Evolutionary conservation across 305 asterid genomes (phyloP).

Genomic region (Andrographis paniculata): DNA sequence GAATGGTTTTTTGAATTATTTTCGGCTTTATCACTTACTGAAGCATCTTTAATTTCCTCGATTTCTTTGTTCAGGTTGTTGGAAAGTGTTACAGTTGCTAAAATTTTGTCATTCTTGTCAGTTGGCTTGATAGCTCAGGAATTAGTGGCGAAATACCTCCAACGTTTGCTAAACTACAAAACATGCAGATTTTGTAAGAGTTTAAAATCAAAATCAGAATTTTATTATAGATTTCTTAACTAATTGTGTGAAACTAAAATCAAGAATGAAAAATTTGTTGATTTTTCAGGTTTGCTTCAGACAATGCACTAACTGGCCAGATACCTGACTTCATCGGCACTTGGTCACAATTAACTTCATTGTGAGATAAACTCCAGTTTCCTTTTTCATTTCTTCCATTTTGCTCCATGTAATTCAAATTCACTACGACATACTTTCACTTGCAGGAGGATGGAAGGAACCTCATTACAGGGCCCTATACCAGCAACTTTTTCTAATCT

Average conservation of each 20-base stretch:
- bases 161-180: constrained; percentile 43
- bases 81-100: not conserved
- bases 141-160: constrained; percentile 57
- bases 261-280: constrained; percentile 3
- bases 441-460: constrained; percentile 77
- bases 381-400: not conserved
- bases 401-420: not conserved
- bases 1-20: not conserved
- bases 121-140: constrained; percentile 58
- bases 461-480: constrained; percentile 70
- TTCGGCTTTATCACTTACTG: not conserved
- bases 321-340: constrained; percentile 51
- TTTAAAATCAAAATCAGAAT: not conserved
- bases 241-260: not conserved
- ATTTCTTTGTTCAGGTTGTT: not conserved
- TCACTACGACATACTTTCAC: constrained; percentile 14
- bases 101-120: constrained; percentile 21
- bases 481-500: constrained; percentile 62
- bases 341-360: constrained; percentile 25
- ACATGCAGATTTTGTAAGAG: constrained; percentile 42
- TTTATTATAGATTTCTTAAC: not conserved
- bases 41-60: not conserved
- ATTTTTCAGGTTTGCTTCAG: constrained; percentile 48
- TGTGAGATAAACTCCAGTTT: constrained; percentile 25
- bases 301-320: constrained; percentile 34